Evolutionary conservation across 345 rosid species (phyloP), one percentile per base, ranked within the genome.

Genomic region (Heritiera fomes): DNA sequence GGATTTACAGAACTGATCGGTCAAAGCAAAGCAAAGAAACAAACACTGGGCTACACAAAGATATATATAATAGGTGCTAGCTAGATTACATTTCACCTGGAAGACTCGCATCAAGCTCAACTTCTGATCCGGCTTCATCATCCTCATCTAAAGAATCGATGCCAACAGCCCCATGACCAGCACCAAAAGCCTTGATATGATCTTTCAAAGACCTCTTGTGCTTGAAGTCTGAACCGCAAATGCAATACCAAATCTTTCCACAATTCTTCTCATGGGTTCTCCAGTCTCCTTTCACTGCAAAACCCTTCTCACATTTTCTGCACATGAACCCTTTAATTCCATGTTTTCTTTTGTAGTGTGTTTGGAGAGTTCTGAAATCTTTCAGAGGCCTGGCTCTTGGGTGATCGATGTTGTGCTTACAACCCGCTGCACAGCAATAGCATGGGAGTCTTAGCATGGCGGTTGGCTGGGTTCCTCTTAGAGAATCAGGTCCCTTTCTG

Each of bases 191-290:
- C 78, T 85, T 91, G 41, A 90, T 82, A 63, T 91, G 97, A 79
- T 92, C 97, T 81, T 88, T 92, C 5, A 92, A 83, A 78, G 97
- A 92, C 77, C 95, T 84, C 80, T 91, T 91, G 82, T 92, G 97
- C 85, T 92, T 91, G 12, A 92, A 92, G 80, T 92, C 95, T 46
- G 95, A 91, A 18, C 95, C 95, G 63, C 95, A 92, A 75, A 86
- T 68, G 84, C 95, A 92, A 77, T 88, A 89, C 95, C 97, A 92
- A 75, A 91, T 82, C 84, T 88, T 92, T 28, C 97, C 97, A 56
- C 97, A 91, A 45, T 92, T 92, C 88, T 92, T 92, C 85, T 92
- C 97, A 80, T 92, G 97, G 62, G 97, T 91, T 85, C 97, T 85
- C 93, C 97, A 92, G 11, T 92, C 94, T 5, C 97, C 97, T 83